These are phyloP conservation scores for Dillenia suffruticosa DNA, from an alignment of 164 flowering plant species.

Conservation along the genomic window DNA sequence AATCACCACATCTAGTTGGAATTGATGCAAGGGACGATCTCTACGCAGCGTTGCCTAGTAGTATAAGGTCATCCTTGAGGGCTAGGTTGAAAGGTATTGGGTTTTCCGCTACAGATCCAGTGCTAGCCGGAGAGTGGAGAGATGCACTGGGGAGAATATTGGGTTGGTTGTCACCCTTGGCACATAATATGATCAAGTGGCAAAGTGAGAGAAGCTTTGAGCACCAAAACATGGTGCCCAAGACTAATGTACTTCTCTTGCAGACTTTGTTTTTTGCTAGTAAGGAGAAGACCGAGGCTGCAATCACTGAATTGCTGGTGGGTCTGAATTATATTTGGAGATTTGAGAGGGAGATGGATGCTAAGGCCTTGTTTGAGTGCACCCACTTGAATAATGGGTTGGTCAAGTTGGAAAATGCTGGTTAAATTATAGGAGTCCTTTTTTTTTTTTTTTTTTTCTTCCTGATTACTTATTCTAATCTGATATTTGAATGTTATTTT, in stretches of 20 bases:
- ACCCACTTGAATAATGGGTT: slow-evolving; percentile 41
- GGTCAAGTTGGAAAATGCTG: slow-evolving; percentile 18
- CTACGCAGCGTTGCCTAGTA: slow-evolving; percentile 72
- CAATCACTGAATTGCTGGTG: slow-evolving; percentile 86
- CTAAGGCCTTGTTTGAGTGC: slow-evolving; percentile 70
- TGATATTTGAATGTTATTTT: slow-evolving; percentile 6
- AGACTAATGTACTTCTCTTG: slow-evolving; percentile 58
- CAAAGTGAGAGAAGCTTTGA: slow-evolving; percentile 95
- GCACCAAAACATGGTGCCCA: slow-evolving; percentile 55
- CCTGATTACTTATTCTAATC: background rate
- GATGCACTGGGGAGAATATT: slow-evolving; percentile 69
- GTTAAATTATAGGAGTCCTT: slow-evolving; percentile 9
- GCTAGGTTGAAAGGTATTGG: slow-evolving; percentile 70
- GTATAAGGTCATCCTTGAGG: slow-evolving; percentile 56
- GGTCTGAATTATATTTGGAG: slow-evolving; percentile 96
- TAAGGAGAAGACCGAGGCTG: slow-evolving; percentile 84
- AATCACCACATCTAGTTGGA: slow-evolving; percentile 79
- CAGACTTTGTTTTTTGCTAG: slow-evolving; percentile 84
- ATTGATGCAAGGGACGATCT: slow-evolving; percentile 84
- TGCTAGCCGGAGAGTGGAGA: slow-evolving; percentile 78
- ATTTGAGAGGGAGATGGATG: slow-evolving; percentile 88
- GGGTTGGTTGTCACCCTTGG: slow-evolving; percentile 82
- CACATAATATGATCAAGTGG: slow-evolving; percentile 94
- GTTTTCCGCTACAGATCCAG: slow-evolving; percentile 64
- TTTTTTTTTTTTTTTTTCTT: slow-evolving; percentile 5